Evolutionary conservation across 106 monocot genomes (phyloP), one percentile per base, ranked within the genome.

Genomic region (Narthecium ossifragum): DNA sequence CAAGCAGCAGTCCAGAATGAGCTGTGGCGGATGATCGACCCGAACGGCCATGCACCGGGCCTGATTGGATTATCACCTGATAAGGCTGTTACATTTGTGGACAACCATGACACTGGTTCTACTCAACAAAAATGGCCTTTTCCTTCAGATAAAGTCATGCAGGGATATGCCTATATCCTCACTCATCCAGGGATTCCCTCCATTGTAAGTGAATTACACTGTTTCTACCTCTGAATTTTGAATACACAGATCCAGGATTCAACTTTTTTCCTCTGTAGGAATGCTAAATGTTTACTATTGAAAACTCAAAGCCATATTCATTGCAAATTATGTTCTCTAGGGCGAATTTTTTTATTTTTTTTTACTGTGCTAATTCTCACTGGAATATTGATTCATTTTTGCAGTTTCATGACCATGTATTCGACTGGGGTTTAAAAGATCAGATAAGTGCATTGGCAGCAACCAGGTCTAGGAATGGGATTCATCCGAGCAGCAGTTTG

Each of bases 81-180:
- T 28, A 81, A 75, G 55, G 85, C 85, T 7, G 77, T 81, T 2
- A 86, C 85, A 24, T 86, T 86, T 57, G 53, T 87, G 30, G 86
- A 87, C 31, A 87, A 87, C 59, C 80, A 80, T 28, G 80, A 80
- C 33, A 80, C 80, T 0, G 80, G 75, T 1, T 80, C 80, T 0
- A 75, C 80, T 26, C 80, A 80, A 45, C 31, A 31, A 10, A 0
- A 67, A 30, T 80, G 85, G 85, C 80, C 85, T 9, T 86, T 86
- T 26, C 85, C 85, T 5, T 70, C 80, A 0, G 85, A 86, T 20
- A 81, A 86, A 60, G 67, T 81, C 56, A 86, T 86, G 80, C 80
- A 73, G 24, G 85, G 85, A 26, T 85, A 85, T 46, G 77, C 80
- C 10, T 85, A 85, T 53, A 81, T 86, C 46, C 57, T 81, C 9